Conservation (phyloP, 768 basidiomycete species). For the Russula sp. region DNA sequence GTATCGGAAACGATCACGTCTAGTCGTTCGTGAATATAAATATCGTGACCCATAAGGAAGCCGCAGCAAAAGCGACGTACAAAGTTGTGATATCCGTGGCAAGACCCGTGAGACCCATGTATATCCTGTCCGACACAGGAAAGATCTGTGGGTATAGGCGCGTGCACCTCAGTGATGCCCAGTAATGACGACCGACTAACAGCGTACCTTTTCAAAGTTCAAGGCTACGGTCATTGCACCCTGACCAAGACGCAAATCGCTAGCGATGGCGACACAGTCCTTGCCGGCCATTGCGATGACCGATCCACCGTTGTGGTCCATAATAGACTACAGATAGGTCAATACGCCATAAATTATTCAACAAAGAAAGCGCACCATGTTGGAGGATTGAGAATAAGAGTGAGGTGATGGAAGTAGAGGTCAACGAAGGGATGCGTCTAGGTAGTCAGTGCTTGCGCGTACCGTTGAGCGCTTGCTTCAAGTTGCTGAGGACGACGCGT, state of each 20-base stretch:
- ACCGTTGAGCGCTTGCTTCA: background rate
- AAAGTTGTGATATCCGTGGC: constrained; percentile 91
- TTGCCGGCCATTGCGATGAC: constrained; percentile 99
- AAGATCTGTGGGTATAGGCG: constrained; percentile 60
- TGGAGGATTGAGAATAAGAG: background rate
- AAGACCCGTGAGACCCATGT: constrained; percentile 85
- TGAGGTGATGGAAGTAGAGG: background rate
- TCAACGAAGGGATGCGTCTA: background rate
- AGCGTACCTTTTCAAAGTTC: constrained; percentile 87
- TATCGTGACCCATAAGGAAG: background rate
- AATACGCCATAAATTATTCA: background rate
- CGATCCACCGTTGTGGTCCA: constrained; percentile 96
- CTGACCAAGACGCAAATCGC: constrained; percentile 86
- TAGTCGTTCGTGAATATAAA: constrained; percentile 28
- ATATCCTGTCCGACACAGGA: constrained; percentile 88
- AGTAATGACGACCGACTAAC: background rate
- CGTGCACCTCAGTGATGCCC: constrained; percentile 12
- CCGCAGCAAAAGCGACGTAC: constrained; percentile 38
- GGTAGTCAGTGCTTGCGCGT: constrained; percentile 9
- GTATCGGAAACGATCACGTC: constrained; percentile 86
- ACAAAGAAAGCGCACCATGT: constrained; percentile 15
- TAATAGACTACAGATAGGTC: constrained; percentile 59
- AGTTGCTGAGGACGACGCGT: background rate
- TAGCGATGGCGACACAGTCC: constrained; percentile 97
- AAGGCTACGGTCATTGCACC: constrained; percentile 80